Evolutionary conservation across 352 stramenopile species (phyloP).

Genomic region (Phytophthora colocasiae): DNA sequence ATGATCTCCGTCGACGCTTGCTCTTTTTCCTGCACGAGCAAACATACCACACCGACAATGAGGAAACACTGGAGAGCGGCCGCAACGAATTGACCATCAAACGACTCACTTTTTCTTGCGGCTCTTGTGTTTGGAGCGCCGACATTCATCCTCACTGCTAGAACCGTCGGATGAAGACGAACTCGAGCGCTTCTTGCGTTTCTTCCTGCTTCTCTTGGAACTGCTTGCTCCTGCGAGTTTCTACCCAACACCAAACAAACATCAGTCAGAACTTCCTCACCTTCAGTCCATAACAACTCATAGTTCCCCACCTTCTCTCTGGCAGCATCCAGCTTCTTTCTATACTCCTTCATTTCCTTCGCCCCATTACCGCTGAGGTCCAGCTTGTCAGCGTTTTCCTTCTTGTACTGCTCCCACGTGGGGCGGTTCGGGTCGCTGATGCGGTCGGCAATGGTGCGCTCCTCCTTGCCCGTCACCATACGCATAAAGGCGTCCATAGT

Average conservation of each 20-base stretch:
- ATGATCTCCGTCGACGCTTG: constrained; percentile 63
- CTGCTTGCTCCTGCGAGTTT: constrained; percentile 68
- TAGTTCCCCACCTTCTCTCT: constrained; percentile 75
- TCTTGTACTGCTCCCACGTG: constrained; percentile 97
- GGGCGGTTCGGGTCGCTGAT: constrained; percentile 94
- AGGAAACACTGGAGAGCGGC: neutral
- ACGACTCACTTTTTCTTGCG: constrained; percentile 77
- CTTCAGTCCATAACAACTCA: neutral
- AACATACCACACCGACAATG: constrained; percentile 19
- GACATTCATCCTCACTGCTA: constrained; percentile 58
- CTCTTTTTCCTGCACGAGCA: constrained; percentile 57
- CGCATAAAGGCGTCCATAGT: constrained; percentile 96
- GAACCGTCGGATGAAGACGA: constrained; percentile 58
- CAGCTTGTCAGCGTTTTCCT: constrained; percentile 95
- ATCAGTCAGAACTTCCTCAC: constrained; percentile 2
- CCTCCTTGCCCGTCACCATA: constrained; percentile 93
- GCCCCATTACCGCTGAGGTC: constrained; percentile 88
- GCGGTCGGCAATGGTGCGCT: constrained; percentile 94
- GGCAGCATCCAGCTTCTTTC: constrained; percentile 92
- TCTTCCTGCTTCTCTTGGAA: constrained; percentile 90
- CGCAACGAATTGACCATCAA: constrained; percentile 1
- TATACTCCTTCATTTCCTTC: constrained; percentile 95
- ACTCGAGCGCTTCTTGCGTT: constrained; percentile 66
- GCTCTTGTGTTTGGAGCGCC: constrained; percentile 65
- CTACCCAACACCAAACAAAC: constrained; percentile 25